A percentile compares a stretch with the other conserved stretches of the same genome.
phyloP scores from a whole-genome alignment of 179 eudicot genomes.

The Silene coronaria region DNA sequence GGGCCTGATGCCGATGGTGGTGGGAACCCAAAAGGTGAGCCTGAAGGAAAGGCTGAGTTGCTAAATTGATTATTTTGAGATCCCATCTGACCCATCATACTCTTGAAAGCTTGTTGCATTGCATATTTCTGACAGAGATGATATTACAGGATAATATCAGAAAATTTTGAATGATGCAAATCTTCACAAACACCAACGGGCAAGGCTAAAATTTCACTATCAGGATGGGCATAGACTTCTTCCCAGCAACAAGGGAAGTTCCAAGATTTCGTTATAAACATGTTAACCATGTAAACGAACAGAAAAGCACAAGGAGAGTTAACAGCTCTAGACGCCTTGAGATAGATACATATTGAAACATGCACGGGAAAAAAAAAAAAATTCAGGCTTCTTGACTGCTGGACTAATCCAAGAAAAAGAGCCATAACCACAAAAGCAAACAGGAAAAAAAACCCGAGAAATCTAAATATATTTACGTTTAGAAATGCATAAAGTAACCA shows the following conservation, averaged over 20 bases:
- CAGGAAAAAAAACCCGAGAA: no score
- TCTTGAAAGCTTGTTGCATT: slow-evolving; percentile 17
- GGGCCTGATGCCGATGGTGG: slow-evolving; percentile 38
- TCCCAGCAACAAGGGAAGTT: background rate
- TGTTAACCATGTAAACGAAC: no score
- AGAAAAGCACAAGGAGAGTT: no score
- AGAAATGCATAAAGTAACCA: no score
- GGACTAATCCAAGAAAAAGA: no score
- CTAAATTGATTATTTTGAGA: slow-evolving; percentile 72
- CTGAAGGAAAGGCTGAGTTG: slow-evolving; percentile 54
- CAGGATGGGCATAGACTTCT: background rate
- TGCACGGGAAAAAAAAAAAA: no score
- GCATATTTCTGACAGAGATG: slow-evolving; percentile 5
- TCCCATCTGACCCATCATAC: slow-evolving; percentile 72
- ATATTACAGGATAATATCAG: background rate
- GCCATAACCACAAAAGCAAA: no score
- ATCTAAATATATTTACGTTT: no score
- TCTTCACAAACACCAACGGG: background rate
- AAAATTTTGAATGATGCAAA: background rate
- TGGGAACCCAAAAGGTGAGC: slow-evolving; percentile 64
- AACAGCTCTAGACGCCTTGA: no score
- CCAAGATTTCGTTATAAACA: background rate
- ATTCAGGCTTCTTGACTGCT: no score
- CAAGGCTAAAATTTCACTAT: background rate
- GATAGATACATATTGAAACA: no score